phyloP scores from a whole-genome alignment of 768 basidiomycete species.

The Porphyrellus cyaneotinctus region DNA sequence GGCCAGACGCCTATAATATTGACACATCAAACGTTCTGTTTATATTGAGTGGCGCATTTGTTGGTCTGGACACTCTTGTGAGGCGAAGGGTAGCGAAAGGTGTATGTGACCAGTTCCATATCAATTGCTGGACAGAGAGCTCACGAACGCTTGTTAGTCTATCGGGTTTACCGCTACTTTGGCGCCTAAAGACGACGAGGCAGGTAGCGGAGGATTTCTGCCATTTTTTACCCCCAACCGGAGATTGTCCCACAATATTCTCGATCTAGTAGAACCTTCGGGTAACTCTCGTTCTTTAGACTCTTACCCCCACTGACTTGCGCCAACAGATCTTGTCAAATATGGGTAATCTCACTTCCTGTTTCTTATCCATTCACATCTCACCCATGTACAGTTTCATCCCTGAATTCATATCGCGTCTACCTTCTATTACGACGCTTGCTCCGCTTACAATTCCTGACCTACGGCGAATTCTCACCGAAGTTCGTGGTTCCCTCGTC shows the following conservation, averaged over 20 bases:
- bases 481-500: constrained; percentile 86
- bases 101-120: constrained; percentile 43
- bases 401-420: constrained; percentile 89
- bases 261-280: constrained; percentile 69
- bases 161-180: constrained; percentile 78
- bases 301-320: not conserved
- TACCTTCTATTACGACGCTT: constrained; percentile 89
- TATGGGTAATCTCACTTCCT: constrained; percentile 54
- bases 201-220: constrained; percentile 34
- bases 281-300: constrained; percentile 38
- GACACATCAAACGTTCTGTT: constrained; percentile 94
- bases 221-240: constrained; percentile 81
- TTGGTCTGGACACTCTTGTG: constrained; percentile 82
- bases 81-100: constrained; percentile 79
- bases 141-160: constrained; percentile 47
- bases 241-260: constrained; percentile 45
- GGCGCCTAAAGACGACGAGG: constrained; percentile 37
- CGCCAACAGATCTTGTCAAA: constrained; percentile 65
- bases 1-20: constrained; percentile 67
- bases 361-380: not conserved
- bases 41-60: constrained; percentile 92
- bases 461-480: constrained; percentile 84
- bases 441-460: constrained; percentile 75
- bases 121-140: not conserved
- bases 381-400: constrained; percentile 58